Evolutionary conservation across 2,329 filamentous ascomycete genomes (phyloP).

Genomic region (Stagonosporopsis chrysanthemi): DNA sequence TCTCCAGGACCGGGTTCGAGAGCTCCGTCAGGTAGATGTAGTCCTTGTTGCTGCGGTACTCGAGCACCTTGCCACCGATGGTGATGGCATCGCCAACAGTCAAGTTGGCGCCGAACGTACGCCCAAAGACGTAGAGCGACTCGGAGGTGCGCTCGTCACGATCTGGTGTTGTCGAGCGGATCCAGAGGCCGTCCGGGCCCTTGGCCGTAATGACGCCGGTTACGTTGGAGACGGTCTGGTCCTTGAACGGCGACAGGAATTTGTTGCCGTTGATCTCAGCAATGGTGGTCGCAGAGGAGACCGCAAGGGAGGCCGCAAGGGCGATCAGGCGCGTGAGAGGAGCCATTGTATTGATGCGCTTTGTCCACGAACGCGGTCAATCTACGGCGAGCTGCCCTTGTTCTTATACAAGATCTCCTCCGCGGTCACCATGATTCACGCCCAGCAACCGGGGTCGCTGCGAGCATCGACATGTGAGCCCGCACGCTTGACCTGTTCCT

Average conservation of each 20-base stretch:
- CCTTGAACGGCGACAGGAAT: slow-evolving; percentile 68
- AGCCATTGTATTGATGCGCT: slow-evolving; percentile 22
- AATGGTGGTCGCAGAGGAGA: slow-evolving; percentile 35
- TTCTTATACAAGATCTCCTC: slow-evolving; percentile 9
- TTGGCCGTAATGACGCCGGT: slow-evolving; percentile 71
- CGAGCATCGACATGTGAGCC: slow-evolving; percentile 8
- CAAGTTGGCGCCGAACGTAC: slow-evolving; percentile 59
- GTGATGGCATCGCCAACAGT: slow-evolving; percentile 69
- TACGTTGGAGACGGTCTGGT: slow-evolving; percentile 65
- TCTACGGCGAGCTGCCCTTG: slow-evolving; percentile 11
- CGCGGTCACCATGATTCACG: background rate
- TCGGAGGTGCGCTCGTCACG: slow-evolving; percentile 66
- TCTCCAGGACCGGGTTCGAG: slow-evolving; percentile 61
- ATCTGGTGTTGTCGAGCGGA: slow-evolving; percentile 67
- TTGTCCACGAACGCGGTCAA: slow-evolving; percentile 9
- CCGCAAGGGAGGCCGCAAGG: slow-evolving; percentile 26
- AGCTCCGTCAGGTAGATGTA: slow-evolving; percentile 73
- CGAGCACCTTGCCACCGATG: slow-evolving; percentile 66
- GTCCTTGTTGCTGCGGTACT: slow-evolving; percentile 63
- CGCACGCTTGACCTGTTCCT: slow-evolving; percentile 20
- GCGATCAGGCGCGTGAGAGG: slow-evolving; percentile 26
- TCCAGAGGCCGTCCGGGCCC: slow-evolving; percentile 67
- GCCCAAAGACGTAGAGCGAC: slow-evolving; percentile 70
- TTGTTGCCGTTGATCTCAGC: slow-evolving; percentile 73
- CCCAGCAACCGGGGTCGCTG: slow-evolving; percentile 11